Conservation (phyloP, 2,329 filamentous ascomycete species). For the Fusarium haematococcum region DNA sequence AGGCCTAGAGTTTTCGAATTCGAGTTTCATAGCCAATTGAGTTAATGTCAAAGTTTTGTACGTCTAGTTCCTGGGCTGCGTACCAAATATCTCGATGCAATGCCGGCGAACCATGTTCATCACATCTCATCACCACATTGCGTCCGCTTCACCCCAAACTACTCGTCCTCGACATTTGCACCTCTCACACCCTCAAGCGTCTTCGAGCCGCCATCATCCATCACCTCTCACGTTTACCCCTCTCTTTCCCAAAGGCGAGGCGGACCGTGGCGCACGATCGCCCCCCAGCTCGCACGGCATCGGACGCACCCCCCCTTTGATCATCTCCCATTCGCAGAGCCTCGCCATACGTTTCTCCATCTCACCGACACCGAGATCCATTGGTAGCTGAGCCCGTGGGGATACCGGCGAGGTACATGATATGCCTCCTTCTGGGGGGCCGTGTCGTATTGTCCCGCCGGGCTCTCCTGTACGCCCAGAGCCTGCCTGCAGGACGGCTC, state of each 20-base stretch:
- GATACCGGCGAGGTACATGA: slow-evolving; percentile 17
- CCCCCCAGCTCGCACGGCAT: slow-evolving; percentile 39
- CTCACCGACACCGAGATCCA: slow-evolving; percentile 13
- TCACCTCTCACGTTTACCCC: slow-evolving; percentile 16
- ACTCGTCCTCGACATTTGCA: slow-evolving; percentile 37
- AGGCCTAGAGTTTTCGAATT: not conserved
- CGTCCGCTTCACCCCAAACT: slow-evolving; percentile 41
- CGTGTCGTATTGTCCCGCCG: slow-evolving; percentile 32
- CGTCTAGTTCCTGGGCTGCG: not conserved
- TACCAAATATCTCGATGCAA: not conserved
- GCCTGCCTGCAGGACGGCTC: slow-evolving; percentile 28
- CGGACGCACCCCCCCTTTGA: slow-evolving; percentile 10
- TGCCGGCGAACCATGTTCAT: slow-evolving; percentile 24
- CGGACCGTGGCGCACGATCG: slow-evolving; percentile 40
- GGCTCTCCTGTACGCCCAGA: slow-evolving; percentile 8
- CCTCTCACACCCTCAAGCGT: slow-evolving; percentile 33
- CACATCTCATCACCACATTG: slow-evolving; percentile 5
- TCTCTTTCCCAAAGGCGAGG: slow-evolving; percentile 37
- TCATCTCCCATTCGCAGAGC: slow-evolving; percentile 28
- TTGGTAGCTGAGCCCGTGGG: slow-evolving; percentile 19
- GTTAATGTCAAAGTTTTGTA: not conserved
- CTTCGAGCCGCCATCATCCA: slow-evolving; percentile 16
- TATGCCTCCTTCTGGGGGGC: not conserved
- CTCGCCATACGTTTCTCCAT: slow-evolving; percentile 33
- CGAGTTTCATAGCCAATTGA: slow-evolving; percentile 27